phyloP scores from a whole-genome alignment of 2,329 filamentous ascomycete genomes.

The Curvularia spicifera region DNA sequence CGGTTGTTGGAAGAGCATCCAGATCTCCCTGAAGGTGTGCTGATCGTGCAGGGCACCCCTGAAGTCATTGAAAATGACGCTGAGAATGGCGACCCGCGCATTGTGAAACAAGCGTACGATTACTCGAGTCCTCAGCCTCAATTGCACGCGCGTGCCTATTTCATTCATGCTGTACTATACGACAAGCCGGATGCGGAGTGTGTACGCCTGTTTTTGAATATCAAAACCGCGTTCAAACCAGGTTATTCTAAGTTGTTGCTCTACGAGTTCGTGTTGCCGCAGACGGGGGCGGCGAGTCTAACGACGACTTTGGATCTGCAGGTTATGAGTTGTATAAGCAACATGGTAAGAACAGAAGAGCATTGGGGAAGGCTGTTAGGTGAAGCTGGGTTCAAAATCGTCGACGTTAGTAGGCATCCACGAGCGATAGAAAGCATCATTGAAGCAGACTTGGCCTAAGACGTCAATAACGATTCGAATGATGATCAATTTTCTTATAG shows the following conservation, averaged over 20 bases:
- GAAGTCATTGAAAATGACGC: constrained; percentile 5
- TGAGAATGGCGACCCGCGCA: constrained; percentile 4
- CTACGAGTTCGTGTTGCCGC: constrained; percentile 10
- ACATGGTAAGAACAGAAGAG: constrained; percentile 10
- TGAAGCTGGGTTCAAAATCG: constrained; percentile 1
- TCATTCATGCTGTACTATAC: constrained; percentile 7
- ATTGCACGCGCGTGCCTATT: constrained; percentile 6
- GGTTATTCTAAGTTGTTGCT: constrained; percentile 10
- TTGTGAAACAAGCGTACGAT: constrained; percentile 12
- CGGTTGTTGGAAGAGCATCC: constrained; percentile 6
- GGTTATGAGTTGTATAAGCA: constrained; percentile 11
- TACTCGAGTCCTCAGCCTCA: constrained; percentile 12
- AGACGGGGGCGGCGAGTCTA: constrained; percentile 7
- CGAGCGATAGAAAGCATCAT: constrained; percentile 12
- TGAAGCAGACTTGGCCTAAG: constrained; percentile 4
- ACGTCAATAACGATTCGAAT: neutral
- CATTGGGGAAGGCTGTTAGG: constrained; percentile 5
- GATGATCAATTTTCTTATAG: too few species aligned
- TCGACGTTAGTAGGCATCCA: constrained; percentile 4
- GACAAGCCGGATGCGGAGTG: constrained; percentile 10
- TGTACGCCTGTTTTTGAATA: constrained; percentile 8
- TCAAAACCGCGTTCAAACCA: constrained; percentile 2
- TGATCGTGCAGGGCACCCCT: constrained; percentile 9
- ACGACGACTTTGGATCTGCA: constrained; percentile 13
- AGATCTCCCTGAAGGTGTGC: neutral